These are phyloP conservation scores for Phyllosticta capitalensis DNA, from an alignment of 2,329 filamentous ascomycete species.

Conservation along the genomic window DNA sequence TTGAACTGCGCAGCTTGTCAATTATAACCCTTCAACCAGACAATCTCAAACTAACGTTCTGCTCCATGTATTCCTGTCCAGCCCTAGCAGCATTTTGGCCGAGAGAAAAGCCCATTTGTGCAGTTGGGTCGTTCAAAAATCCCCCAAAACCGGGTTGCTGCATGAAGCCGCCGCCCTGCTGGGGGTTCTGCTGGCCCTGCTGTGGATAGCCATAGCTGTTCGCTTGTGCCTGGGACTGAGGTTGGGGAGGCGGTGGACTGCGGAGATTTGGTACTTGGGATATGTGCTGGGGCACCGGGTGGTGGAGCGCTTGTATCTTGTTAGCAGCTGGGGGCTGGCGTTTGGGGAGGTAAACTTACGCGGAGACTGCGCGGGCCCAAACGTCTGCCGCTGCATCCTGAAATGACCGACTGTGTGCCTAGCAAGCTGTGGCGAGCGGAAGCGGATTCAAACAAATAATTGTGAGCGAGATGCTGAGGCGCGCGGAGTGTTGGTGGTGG, in stretches of 20 bases:
- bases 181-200: constrained; percentile 44
- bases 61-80: constrained; percentile 88
- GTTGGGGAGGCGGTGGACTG: constrained; percentile 82
- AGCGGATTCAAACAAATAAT: not conserved
- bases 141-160: constrained; percentile 62
- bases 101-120: constrained; percentile 90
- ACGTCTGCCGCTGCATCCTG: constrained; percentile 77
- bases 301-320: constrained; percentile 25
- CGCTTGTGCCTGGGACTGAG: constrained; percentile 59
- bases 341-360: constrained; percentile 24
- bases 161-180: constrained; percentile 22
- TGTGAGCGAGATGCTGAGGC: not conserved
- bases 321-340: not conserved
- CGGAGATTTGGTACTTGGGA: constrained; percentile 95
- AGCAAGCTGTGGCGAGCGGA: not conserved
- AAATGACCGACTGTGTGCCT: not conserved
- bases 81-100: constrained; percentile 86
- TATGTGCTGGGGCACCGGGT: constrained; percentile 95
- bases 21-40: not conserved
- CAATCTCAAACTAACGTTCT: constrained; percentile 58
- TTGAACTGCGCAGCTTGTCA: constrained; percentile 46
- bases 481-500: not conserved
- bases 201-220: constrained; percentile 66
- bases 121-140: constrained; percentile 92
- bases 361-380: constrained; percentile 69